These are phyloP conservation scores for Actinomucor elegans DNA, from an alignment of 371 early-diverging fungal genomes.

Conservation along the genomic window DNA sequence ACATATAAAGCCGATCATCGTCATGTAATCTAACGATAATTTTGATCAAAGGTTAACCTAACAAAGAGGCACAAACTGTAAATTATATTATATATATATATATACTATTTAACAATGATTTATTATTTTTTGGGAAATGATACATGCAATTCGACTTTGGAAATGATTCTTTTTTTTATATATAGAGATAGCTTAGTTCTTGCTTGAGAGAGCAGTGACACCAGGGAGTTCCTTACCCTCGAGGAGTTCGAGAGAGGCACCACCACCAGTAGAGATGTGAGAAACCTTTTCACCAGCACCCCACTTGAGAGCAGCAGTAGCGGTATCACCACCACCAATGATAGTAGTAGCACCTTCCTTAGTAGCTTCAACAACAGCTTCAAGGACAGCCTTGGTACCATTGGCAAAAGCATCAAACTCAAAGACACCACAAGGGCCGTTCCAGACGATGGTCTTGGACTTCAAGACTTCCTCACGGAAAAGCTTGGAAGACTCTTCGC, in stretches of 20 bases:
- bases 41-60: too few species aligned
- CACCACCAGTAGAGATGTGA: slow-evolving; percentile 98
- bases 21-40: too few species aligned
- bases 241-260: slow-evolving; percentile 94
- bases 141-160: slow-evolving; percentile 24
- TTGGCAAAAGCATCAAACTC: slow-evolving; percentile 92
- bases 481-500: slow-evolving; percentile 76
- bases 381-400: slow-evolving; percentile 87
- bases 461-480: slow-evolving; percentile 72
- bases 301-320: slow-evolving; percentile 95
- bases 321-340: slow-evolving; percentile 95
- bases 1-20: too few species aligned
- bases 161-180: too few species aligned
- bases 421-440: slow-evolving; percentile 98
- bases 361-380: slow-evolving; percentile 87
- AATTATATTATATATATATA: too few species aligned
- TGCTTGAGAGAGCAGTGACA: slow-evolving; percentile 82
- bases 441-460: slow-evolving; percentile 97
- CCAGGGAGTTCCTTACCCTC: slow-evolving; percentile 93
- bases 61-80: too few species aligned
- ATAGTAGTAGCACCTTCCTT: slow-evolving; percentile 72
- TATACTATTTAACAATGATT: slow-evolving; percentile 17
- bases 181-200: slow-evolving; percentile 26
- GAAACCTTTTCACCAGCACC: slow-evolving; percentile 82
- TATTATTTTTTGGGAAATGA: slow-evolving; percentile 16